phyloP scores from a whole-genome alignment of 495 filamentous ascomycete species.

The Pyronema domesticum region DNA sequence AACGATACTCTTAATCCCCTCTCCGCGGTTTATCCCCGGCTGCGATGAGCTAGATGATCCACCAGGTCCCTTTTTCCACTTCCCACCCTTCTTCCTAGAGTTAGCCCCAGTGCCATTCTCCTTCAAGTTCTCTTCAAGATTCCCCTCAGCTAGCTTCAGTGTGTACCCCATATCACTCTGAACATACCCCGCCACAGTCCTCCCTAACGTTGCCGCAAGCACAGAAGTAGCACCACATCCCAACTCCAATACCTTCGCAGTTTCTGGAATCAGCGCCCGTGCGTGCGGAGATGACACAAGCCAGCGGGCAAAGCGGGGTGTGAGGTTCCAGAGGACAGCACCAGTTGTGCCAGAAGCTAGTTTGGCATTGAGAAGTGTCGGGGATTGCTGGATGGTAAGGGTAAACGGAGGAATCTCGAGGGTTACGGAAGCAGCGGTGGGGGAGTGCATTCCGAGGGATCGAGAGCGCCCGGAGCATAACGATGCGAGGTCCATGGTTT shows the following conservation, averaged over 20 bases:
- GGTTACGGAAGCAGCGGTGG: not conserved
- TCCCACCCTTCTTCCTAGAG: constrained; percentile 15
- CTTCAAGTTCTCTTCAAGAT: constrained; percentile 46
- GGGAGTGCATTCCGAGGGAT: not conserved
- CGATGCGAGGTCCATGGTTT: not conserved
- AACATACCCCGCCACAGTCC: constrained; percentile 45
- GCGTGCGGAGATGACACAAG: constrained; percentile 44
- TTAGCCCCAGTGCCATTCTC: constrained; percentile 16
- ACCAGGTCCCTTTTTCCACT: constrained; percentile 9
- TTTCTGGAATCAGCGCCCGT: constrained; percentile 38
- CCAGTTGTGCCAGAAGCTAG: constrained; percentile 77
- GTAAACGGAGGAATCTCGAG: constrained; percentile 38
- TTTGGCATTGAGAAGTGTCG: constrained; percentile 57
- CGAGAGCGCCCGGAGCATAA: not conserved
- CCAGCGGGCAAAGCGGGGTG: constrained; percentile 72
- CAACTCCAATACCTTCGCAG: constrained; percentile 56
- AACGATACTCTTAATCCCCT: constrained; percentile 32
- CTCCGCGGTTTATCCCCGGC: constrained; percentile 7
- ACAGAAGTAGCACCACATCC: constrained; percentile 75
- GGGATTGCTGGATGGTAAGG: constrained; percentile 70
- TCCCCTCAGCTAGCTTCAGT: constrained; percentile 50
- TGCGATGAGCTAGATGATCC: not conserved
- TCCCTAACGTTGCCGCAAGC: constrained; percentile 46
- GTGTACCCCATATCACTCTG: constrained; percentile 86
- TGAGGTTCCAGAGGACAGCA: constrained; percentile 90